Conservation (phyloP, 2,329 filamentous ascomycete species). For the Aspergillus fumigatiaffinis region DNA sequence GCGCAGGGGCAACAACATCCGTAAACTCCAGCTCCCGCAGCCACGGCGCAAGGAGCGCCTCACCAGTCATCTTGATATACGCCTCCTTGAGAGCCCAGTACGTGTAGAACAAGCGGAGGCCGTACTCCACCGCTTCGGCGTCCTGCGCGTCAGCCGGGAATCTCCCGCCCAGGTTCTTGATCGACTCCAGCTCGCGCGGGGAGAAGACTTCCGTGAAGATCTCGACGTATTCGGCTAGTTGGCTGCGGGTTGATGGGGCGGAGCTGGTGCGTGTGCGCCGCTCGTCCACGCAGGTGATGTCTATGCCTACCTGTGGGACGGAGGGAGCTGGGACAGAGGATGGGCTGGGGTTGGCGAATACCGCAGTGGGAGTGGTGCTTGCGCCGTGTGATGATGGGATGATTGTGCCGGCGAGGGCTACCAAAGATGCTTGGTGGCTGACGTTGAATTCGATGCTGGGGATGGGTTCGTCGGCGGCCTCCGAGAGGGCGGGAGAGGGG, state of each 20-base stretch:
- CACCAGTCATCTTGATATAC: conserved; percentile 64
- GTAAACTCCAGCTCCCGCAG: conserved; percentile 58
- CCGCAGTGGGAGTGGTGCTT: background rate
- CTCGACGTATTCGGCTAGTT: conserved; percentile 55
- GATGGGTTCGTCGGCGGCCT: conserved; percentile 4
- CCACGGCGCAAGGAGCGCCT: conserved; percentile 60
- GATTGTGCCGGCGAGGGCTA: conserved; percentile 53
- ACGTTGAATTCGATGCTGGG: conserved; percentile 59
- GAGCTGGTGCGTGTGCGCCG: conserved; percentile 46
- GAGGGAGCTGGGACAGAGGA: conserved; percentile 6
- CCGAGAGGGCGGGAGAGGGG: conserved; percentile 27
- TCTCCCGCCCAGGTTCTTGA: conserved; percentile 43
- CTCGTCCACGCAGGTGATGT: conserved; percentile 61
- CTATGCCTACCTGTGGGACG: conserved; percentile 51
- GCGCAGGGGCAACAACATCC: conserved; percentile 46
- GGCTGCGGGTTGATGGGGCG: conserved; percentile 45
- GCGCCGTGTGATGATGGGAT: conserved; percentile 11
- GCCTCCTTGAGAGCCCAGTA: conserved; percentile 65
- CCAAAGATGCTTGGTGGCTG: conserved; percentile 60
- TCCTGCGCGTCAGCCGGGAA: conserved; percentile 9
- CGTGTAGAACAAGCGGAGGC: conserved; percentile 59
- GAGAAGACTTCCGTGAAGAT: conserved; percentile 60
- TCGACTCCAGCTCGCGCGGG: conserved; percentile 50
- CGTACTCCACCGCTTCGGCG: conserved; percentile 47
- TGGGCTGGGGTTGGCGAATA: conserved; percentile 4